phyloP scores from a whole-genome alignment of 148 eudicot species.

The Camellia granthamiana region DNA sequence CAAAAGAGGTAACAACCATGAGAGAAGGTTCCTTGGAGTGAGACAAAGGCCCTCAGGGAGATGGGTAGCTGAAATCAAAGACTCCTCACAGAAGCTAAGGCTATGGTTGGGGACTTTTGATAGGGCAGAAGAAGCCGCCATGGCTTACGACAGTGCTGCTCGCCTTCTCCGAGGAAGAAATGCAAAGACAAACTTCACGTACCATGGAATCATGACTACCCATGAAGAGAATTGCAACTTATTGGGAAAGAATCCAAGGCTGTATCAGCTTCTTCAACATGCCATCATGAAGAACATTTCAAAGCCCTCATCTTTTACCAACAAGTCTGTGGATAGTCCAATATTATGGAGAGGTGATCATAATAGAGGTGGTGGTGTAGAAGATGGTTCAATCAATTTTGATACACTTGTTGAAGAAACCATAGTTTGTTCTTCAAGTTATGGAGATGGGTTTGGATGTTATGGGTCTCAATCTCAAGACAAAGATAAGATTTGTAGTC shows the following conservation, averaged over 20 bases:
- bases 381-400: not conserved
- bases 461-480: not conserved
- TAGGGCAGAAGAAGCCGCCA: constrained; percentile 22
- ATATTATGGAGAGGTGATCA: too few relatives aligned
- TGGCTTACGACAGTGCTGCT: constrained; percentile 23
- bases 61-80: constrained; percentile 26
- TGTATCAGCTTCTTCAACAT: constrained; percentile 15
- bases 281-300: constrained; percentile 16
- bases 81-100: constrained; percentile 19
- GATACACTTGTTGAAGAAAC: constrained; percentile 12
- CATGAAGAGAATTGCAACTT: constrained; percentile 19
- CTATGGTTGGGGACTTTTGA: constrained; percentile 28
- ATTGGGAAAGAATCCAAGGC: constrained; percentile 17
- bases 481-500: not conserved
- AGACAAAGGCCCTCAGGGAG: constrained; percentile 29
- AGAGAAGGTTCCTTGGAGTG: constrained; percentile 20
- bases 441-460: not conserved
- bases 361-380: too few relatives aligned
- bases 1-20: not conserved
- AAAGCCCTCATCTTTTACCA: not conserved
- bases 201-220: not conserved
- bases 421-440: constrained; percentile 12
- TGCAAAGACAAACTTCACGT: constrained; percentile 25
- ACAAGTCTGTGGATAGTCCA: not conserved
- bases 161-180: constrained; percentile 22